Evolutionary conservation across 176 grass and related monocot species (phyloP).

Genomic region (Chrysopogon serrulatus): DNA sequence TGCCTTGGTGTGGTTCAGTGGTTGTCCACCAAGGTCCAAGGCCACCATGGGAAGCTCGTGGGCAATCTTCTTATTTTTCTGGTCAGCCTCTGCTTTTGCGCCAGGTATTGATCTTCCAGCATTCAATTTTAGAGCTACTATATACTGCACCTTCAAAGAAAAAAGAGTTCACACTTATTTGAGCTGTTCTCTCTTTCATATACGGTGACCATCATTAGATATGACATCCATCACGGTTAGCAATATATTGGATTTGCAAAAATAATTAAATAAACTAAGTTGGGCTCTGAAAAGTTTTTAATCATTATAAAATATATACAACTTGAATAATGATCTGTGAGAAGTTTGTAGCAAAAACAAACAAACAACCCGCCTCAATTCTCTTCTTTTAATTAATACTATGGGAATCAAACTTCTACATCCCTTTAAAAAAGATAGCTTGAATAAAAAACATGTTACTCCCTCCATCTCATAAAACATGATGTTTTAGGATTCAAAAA

Average conservation of each 20-base stretch:
- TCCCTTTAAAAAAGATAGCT: background rate
- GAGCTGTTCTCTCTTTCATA: background rate
- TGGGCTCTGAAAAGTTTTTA: background rate
- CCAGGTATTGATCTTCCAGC: background rate
- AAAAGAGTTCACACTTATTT: background rate
- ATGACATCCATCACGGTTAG: no score
- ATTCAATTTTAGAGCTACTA: background rate
- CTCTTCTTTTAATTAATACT: background rate
- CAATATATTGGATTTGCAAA: no score
- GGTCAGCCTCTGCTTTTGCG: background rate
- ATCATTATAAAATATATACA: background rate
- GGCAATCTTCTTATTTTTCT: background rate
- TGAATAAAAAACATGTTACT: background rate
- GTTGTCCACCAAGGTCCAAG: background rate
- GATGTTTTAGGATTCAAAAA: background rate
- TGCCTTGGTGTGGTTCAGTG: background rate
- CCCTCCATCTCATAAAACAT: background rate
- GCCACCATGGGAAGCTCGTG: background rate
- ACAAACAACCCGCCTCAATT: background rate
- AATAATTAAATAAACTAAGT: no score
- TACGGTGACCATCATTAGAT: no score
- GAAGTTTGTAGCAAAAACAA: background rate
- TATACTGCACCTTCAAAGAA: background rate
- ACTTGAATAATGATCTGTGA: background rate
- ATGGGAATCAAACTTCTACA: background rate